Evolutionary conservation across 345 rosid species (phyloP).

Genomic region (Salix exigua): DNA sequence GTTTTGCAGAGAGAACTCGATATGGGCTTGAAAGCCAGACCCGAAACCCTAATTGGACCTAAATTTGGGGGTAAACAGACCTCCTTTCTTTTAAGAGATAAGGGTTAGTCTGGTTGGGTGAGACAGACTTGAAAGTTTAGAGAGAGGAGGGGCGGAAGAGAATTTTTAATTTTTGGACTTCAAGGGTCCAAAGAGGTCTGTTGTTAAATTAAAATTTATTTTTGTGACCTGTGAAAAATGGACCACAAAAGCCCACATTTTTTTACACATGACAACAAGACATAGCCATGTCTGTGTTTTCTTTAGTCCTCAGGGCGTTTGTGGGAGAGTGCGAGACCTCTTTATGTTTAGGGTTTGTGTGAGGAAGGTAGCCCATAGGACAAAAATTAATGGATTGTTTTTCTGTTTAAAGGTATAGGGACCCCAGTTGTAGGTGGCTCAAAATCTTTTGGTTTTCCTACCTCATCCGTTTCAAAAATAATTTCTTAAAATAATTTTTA

Average conservation of each 20-base stretch:
- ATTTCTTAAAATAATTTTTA: too few species aligned
- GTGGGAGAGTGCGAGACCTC: neutral
- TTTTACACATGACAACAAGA: neutral
- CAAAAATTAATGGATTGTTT: neutral
- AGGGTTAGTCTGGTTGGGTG: neutral
- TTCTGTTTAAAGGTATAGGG: neutral
- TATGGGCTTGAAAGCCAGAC: slow-evolving; percentile 52
- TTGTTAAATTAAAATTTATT: neutral
- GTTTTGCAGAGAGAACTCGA: slow-evolving; percentile 24
- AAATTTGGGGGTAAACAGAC: neutral
- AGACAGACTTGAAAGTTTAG: neutral
- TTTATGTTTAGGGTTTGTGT: neutral
- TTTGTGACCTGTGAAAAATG: neutral
- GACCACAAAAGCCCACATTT: neutral
- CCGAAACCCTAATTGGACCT: slow-evolving; percentile 54
- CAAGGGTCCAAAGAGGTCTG: neutral
- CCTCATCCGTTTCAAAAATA: too few species aligned
- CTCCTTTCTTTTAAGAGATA: neutral
- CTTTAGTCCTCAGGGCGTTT: too few species aligned
- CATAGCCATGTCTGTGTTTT: neutral
- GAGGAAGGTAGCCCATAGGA: neutral
- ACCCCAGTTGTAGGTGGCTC: neutral
- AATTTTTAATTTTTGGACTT: neutral
- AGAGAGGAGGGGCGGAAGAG: neutral
- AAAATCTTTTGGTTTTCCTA: too few species aligned